Base-by-base conservation (phyloP, 1,139 yeast genomes). In the Groenewaldozyma sp. region DNA sequence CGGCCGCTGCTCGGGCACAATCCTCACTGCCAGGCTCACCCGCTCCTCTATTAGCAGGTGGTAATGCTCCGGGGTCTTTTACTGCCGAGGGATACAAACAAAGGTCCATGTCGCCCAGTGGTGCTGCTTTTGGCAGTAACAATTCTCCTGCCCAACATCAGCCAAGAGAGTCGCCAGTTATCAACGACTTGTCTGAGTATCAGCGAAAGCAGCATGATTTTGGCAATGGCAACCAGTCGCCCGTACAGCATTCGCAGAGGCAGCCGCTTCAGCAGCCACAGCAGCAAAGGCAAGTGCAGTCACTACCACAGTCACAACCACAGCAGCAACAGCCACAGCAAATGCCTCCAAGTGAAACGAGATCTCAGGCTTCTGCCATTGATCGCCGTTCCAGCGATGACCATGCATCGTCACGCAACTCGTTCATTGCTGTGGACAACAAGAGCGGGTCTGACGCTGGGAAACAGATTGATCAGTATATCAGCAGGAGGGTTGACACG, bases 361-460 rank as follows among this genome's bases (percentile, higher is more conserved):
- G n/a, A 31, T 9, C n/a, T 13, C 9, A 7, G 6, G 20, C 6
- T 4, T 13, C 7, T 6, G 6, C 5, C 20, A 31, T 17, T 17
- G 34, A 31, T 16, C 9, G n/a, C 13, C 7, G 31, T 7, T 9
- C 10, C 27, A 28, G 14, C 14, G 31, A 17, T 6, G 31, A n/a
- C n/a, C n/a, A n/a, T n/a, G n/a, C n/a, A n/a, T n/a, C n/a, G n/a
- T 27, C 31, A 11, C 31, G 31, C 5, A 29, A n/a, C 9, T 29
- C 33, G 20, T 29, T 16, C 17, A 29, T 29, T 18, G 22, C 33
- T 16, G 44, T 41, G 20, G 52, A 46, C 18, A 26, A 40, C 16
- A 42, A 41, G 34, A 43, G 48, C 2, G 40, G 41, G 11, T 46
- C 44, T 36, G 52, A 49, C 22, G 42, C 47, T 29, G 50, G 36